Evolutionary conservation across 1,139 yeast species (phyloP).

Genomic region (Ogataea hybrid): DNA sequence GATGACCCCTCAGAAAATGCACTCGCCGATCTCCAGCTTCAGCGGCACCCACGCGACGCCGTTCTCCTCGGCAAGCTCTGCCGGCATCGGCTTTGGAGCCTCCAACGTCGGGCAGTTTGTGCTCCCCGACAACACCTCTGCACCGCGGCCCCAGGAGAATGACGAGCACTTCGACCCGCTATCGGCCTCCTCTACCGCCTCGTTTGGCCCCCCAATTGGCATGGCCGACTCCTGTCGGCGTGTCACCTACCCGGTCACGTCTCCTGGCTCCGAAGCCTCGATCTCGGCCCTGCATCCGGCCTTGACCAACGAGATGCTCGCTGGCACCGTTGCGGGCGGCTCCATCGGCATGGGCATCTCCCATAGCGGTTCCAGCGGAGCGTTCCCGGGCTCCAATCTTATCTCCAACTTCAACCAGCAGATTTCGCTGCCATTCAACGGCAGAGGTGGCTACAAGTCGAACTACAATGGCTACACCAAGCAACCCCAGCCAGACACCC

Average conservation of each 20-base stretch:
- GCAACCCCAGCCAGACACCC: slow-evolving; percentile 9
- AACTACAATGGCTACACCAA: slow-evolving; percentile 11
- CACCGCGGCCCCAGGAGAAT: slow-evolving; percentile 4
- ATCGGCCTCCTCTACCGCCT: slow-evolving; percentile 10
- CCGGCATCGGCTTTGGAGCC: slow-evolving; percentile 13
- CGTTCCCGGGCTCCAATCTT: slow-evolving; percentile 38
- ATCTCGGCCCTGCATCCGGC: slow-evolving; percentile 26
- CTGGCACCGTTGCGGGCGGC: slow-evolving; percentile 26
- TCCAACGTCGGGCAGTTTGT: slow-evolving; percentile 19
- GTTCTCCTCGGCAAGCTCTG: slow-evolving; percentile 17
- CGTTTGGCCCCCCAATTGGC: slow-evolving; percentile 22
- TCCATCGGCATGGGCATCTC: slow-evolving; percentile 28
- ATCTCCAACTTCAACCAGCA: slow-evolving; percentile 6
- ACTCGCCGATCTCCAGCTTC: slow-evolving; percentile 18
- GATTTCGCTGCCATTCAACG: slow-evolving; percentile 1
- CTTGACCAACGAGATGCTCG: slow-evolving; percentile 25
- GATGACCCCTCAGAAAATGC: slow-evolving; percentile 20
- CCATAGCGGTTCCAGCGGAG: slow-evolving; percentile 33
- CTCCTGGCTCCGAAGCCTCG: slow-evolving; percentile 21
- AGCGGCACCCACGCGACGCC: slow-evolving; percentile 24
- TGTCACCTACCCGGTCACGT: slow-evolving; percentile 24
- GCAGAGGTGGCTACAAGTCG: slow-evolving; percentile 6
- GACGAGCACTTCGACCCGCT: slow-evolving; percentile 10
- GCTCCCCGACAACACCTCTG: slow-evolving; percentile 20
- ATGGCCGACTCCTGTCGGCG: slow-evolving; percentile 28